Evolutionary conservation across 805 yeast genomes (phyloP).

Genomic region (Lipomyces oligophaga): DNA sequence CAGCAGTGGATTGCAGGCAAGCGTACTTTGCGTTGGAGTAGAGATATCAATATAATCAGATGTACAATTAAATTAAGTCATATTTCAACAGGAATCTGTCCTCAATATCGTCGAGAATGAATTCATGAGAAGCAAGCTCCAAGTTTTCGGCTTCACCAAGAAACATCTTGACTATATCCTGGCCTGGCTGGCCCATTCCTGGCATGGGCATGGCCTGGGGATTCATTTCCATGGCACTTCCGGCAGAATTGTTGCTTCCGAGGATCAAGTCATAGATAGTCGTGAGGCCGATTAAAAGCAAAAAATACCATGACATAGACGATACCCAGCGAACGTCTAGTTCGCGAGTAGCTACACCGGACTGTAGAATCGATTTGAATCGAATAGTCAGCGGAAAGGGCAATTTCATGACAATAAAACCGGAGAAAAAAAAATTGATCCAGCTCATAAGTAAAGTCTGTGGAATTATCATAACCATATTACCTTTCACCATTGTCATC

Average conservation of each 20-base stretch:
- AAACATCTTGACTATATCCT: slow-evolving; percentile 56
- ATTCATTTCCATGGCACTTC: slow-evolving; percentile 45
- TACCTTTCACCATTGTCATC: slow-evolving; percentile 73
- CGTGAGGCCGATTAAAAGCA: slow-evolving; percentile 75
- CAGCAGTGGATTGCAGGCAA: slow-evolving; percentile 78
- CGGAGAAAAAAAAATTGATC: slow-evolving; percentile 91
- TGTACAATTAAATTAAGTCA: slow-evolving; percentile 1
- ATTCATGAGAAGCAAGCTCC: slow-evolving; percentile 56
- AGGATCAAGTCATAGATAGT: slow-evolving; percentile 72
- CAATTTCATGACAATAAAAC: slow-evolving; percentile 61
- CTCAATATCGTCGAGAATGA: slow-evolving; percentile 58
- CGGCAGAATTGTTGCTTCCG: slow-evolving; percentile 45
- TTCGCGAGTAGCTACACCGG: slow-evolving; percentile 78
- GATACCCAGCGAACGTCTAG: slow-evolving; percentile 89
- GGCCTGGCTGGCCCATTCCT: slow-evolving; percentile 56
- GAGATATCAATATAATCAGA: background rate
- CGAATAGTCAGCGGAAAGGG: slow-evolving; percentile 90
- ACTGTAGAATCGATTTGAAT: slow-evolving; percentile 89
- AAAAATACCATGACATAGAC: slow-evolving; percentile 93
- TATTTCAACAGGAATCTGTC: slow-evolving; percentile 43
- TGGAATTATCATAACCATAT: slow-evolving; percentile 78
- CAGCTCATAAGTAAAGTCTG: slow-evolving; percentile 94
- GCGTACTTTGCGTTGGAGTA: slow-evolving; percentile 48
- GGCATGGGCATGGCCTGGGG: slow-evolving; percentile 37
- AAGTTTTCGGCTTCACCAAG: slow-evolving; percentile 69